These are phyloP conservation scores for Cinnamomum chago DNA, from an alignment of 164 flowering plant species.

Conservation along the genomic window DNA sequence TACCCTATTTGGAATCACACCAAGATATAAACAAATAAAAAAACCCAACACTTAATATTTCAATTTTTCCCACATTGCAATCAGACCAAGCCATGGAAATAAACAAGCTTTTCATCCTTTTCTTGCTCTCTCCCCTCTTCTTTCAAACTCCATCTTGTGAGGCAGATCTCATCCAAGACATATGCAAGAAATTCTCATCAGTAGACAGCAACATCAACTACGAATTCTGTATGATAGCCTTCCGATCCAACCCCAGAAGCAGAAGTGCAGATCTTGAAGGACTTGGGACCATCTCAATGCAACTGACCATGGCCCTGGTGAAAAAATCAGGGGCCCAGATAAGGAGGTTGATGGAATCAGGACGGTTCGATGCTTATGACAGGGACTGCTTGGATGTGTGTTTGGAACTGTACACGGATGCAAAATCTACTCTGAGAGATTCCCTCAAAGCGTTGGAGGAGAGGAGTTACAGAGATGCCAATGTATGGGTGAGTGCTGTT, in stretches of 20 bases:
- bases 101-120: too few species aligned
- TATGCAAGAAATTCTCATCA: too few species aligned
- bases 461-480: conserved; percentile 12
- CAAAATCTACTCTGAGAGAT: conserved; percentile 15
- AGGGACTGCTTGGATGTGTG: not conserved
- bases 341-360: conserved; percentile 13
- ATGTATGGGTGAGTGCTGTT: conserved; percentile 24
- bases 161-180: conserved; percentile 13
- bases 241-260: conserved; percentile 16
- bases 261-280: conserved; percentile 15
- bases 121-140: too few species aligned
- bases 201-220: too few species aligned
- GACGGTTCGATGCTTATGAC: not conserved
- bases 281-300: conserved; percentile 21
- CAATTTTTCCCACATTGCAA: too few species aligned
- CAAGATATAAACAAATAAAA: too few species aligned
- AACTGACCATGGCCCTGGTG: conserved; percentile 20
- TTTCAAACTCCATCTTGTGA: too few species aligned
- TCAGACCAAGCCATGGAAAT: too few species aligned
- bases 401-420: conserved; percentile 31
- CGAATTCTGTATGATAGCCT: conserved; percentile 20
- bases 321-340: conserved; percentile 13
- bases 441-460: conserved; percentile 19
- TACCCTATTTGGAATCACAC: too few species aligned
- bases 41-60: too few species aligned